Conservation (phyloP, 2,329 filamentous ascomycete species). For the Geosmithia flava region DNA sequence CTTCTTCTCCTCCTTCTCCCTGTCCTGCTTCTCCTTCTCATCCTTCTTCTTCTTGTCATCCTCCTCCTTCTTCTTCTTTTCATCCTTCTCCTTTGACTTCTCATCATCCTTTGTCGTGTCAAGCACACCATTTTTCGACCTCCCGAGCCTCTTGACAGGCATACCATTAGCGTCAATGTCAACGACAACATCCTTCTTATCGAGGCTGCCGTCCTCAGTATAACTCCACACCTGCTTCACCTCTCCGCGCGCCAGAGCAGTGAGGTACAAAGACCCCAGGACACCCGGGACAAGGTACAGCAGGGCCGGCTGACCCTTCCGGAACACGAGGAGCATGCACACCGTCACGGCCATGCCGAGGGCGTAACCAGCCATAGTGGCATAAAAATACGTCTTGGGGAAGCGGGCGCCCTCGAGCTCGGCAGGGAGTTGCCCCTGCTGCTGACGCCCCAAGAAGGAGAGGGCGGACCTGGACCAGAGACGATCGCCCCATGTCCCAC, state of each 20-base stretch:
- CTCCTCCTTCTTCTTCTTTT: background rate
- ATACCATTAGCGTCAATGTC: slow-evolving; percentile 38
- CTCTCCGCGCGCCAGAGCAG: slow-evolving; percentile 60
- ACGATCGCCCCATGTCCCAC: slow-evolving; percentile 69
- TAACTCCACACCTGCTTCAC: slow-evolving; percentile 67
- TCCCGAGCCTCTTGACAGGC: slow-evolving; percentile 25
- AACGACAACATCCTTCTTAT: slow-evolving; percentile 41
- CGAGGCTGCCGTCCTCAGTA: slow-evolving; percentile 56
- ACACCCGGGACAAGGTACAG: slow-evolving; percentile 88
- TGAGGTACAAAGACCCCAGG: slow-evolving; percentile 61
- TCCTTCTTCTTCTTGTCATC: slow-evolving; percentile 6
- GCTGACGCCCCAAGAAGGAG: too few species aligned
- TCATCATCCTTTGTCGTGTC: slow-evolving; percentile 16
- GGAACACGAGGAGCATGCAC: slow-evolving; percentile 61
- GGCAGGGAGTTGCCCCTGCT: slow-evolving; percentile 13
- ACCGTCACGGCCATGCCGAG: slow-evolving; percentile 68
- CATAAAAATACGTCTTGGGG: slow-evolving; percentile 74
- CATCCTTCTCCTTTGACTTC: slow-evolving; percentile 4
- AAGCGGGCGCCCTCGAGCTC: slow-evolving; percentile 40
- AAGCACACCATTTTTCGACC: slow-evolving; percentile 22
- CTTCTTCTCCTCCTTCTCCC: slow-evolving; percentile 7
- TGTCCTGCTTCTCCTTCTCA: slow-evolving; percentile 1
- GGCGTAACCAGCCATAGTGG: slow-evolving; percentile 64
- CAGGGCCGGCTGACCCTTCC: slow-evolving; percentile 79
- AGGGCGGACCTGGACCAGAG: slow-evolving; percentile 55